Base-by-base conservation (phyloP, 768 basidiomycete genomes). In the Mycena pura region DNA sequence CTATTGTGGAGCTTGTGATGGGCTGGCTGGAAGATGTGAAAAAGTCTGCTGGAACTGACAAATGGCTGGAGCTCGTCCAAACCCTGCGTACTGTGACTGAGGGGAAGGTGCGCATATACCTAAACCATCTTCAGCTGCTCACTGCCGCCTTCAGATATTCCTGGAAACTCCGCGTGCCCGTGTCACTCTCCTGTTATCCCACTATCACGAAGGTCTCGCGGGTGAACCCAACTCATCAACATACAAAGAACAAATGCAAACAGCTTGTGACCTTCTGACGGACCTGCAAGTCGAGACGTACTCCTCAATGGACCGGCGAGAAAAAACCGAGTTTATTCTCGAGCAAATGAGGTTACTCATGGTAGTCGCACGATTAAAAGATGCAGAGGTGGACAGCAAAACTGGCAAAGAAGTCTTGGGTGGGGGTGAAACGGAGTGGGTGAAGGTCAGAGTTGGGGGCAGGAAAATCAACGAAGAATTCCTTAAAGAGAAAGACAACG, bases 201-300 rank as follows among this genome's bases (percentile, higher is more conserved):
- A 85, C 56, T 85, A 97, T 74, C 91, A 97, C 71, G 97, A 99
- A 80, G 71, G 76, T 32, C 83, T 92, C 41, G 81, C 85, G 29
- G 73, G 74, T 57, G 68, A 80, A 58, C 73, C 80, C 1, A 70
- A 82, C 41, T 78, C 82, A 22, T 72, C 82, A 10, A 72, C 74
- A 21, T 67, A 79, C 25, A 91, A 90, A 66, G 90, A 92, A 67
- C 86, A 89, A 39, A 77, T 94, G 36, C 87, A 91, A 68, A 90
- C 88, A 0, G 95, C 97, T 6, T 95, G 93, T 0, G 97, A 99
- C 64, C 79, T 99, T 27, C 82, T 99, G 62, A 90, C 90, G 22
- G 97, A 99, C 59, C 86, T 99, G 3, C 96, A 98, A 78, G 96
- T 99, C 36, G 97, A 99, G 77, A 99, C 97, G 2, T 99, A 98